Percentiles rank a stretch among this genome's conserved stretches.
These are phyloP conservation scores for Asterophora lycoperdoides DNA, from an alignment of 768 basidiomycete genomes.

Conservation along the genomic window DNA sequence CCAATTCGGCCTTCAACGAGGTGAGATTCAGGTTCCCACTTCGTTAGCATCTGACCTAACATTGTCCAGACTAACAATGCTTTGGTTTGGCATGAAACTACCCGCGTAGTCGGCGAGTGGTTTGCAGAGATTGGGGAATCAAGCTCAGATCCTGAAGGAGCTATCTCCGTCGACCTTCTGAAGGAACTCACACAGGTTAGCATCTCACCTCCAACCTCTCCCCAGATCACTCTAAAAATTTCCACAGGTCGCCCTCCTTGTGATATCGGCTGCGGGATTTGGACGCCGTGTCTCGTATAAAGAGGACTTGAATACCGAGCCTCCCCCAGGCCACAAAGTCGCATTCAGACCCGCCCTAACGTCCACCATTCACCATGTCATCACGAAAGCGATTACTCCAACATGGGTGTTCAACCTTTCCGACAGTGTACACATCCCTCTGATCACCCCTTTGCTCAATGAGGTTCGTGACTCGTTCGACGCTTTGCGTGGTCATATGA, in stretches of 20 bases:
- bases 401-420: conserved; percentile 30
- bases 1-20: conserved; percentile 50
- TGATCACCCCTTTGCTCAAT: conserved; percentile 28
- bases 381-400: conserved; percentile 29
- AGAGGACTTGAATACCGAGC: conserved; percentile 22
- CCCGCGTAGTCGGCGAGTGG: conserved; percentile 39
- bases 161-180: conserved; percentile 19
- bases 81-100: conserved; percentile 45
- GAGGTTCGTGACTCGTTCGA: conserved; percentile 30
- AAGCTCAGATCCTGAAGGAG: neutral
- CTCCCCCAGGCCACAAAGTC: conserved; percentile 29
- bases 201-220: conserved; percentile 4
- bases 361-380: conserved; percentile 25
- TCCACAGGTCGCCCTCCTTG: conserved; percentile 30
- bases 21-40: conserved; percentile 15
- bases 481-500: conserved; percentile 36
- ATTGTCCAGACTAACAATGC: conserved; percentile 37
- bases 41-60: neutral
- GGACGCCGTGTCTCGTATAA: conserved; percentile 33
- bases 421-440: conserved; percentile 28
- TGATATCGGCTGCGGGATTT: conserved; percentile 39
- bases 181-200: conserved; percentile 23
- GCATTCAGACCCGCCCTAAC: conserved; percentile 32
- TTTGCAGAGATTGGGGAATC: conserved; percentile 31
- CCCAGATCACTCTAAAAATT: neutral